phyloP scores from a whole-genome alignment of 2,329 filamentous ascomycete species.

The Microsporum ferrugineum region DNA sequence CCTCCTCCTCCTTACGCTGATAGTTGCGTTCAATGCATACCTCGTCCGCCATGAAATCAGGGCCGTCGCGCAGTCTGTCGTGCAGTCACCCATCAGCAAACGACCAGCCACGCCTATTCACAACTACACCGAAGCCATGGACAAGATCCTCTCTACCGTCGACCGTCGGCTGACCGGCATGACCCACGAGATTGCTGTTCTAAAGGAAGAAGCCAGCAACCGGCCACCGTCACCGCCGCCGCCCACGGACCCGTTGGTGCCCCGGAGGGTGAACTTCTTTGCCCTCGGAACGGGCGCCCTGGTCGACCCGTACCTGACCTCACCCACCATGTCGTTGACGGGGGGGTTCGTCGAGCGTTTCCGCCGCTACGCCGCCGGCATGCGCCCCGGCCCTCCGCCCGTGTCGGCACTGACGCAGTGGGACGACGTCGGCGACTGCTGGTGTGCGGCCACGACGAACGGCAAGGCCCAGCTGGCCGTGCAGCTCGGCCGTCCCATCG shows the following conservation, averaged over 20 bases:
- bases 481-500: constrained; percentile 37
- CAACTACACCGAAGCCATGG: constrained; percentile 12
- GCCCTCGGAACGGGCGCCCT: constrained; percentile 52
- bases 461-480: constrained; percentile 34
- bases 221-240: constrained; percentile 11
- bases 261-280: constrained; percentile 60
- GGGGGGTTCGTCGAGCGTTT: constrained; percentile 16
- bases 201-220: constrained; percentile 13
- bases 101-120: background rate
- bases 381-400: constrained; percentile 28
- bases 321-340: constrained; percentile 39
- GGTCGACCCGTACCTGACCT: constrained; percentile 51
- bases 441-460: constrained; percentile 54
- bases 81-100: background rate
- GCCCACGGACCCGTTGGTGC: constrained; percentile 12
- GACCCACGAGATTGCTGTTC: constrained; percentile 10
- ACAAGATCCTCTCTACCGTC: constrained; percentile 11
- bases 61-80: constrained; percentile 10
- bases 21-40: constrained; percentile 14
- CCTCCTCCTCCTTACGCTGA: constrained; percentile 10
- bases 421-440: constrained; percentile 75
- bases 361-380: constrained; percentile 13
- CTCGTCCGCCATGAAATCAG: constrained; percentile 11
- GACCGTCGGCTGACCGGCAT: constrained; percentile 13
- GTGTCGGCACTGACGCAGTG: constrained; percentile 54